phyloP scores from a whole-genome alignment of 2,329 filamentous ascomycete species.

The Ophiostoma quercus region DNA sequence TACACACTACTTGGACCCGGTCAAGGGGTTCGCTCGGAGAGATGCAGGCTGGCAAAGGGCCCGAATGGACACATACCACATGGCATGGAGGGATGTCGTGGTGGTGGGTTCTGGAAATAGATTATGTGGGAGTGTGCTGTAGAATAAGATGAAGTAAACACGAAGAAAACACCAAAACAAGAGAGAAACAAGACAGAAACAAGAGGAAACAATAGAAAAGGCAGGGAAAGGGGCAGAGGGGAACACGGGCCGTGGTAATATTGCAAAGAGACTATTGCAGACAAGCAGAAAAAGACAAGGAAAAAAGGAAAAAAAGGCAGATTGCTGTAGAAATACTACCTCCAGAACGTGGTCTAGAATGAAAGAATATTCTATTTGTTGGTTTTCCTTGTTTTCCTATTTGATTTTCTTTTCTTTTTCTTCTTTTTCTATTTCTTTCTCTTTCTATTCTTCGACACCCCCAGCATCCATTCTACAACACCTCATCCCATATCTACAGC shows the following conservation, averaged over 20 bases:
- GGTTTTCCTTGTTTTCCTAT: not conserved
- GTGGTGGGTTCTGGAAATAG: not conserved
- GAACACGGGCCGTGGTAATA: not conserved
- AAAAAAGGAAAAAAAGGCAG: not conserved
- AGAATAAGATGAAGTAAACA: not conserved
- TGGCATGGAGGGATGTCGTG: conserved; percentile 3
- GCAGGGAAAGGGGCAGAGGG: conserved; percentile 9
- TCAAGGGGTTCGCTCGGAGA: not conserved
- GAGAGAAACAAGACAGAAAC: not conserved
- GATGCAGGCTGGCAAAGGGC: not conserved
- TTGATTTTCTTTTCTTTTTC: too few species aligned
- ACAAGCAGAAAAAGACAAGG: not conserved
- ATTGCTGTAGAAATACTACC: conserved; percentile 11
- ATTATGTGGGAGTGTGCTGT: not conserved
- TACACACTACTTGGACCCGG: not conserved
- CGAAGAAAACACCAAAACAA: not conserved
- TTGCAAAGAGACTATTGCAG: not conserved
- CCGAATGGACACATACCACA: conserved; percentile 8
- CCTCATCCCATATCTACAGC: not conserved
- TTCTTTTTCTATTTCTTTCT: too few species aligned
- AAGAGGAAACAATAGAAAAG: not conserved
- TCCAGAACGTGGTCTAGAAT: conserved; percentile 5
- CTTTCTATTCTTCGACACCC: not conserved
- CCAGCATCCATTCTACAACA: not conserved
- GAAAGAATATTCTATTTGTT: conserved; percentile 1